A percentile compares a stretch with the other conserved stretches of the same genome.
phyloP scores from a whole-genome alignment of 805 yeast genomes.

The Candida caryicola region DNA sequence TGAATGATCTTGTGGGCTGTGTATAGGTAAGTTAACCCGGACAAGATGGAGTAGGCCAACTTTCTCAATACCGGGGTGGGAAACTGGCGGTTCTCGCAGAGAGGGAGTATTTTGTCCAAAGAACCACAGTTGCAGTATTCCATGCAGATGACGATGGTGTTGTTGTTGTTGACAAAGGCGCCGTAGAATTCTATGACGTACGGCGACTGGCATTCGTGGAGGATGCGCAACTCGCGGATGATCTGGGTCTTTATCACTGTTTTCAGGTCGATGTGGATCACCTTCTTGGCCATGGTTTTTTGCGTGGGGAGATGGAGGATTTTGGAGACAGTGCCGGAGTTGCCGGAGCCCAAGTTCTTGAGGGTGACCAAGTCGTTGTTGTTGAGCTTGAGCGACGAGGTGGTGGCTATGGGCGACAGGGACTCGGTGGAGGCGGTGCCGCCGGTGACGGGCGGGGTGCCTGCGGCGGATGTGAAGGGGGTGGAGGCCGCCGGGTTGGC shows the following conservation, averaged over 20 bases:
- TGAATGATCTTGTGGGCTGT: conserved; percentile 85
- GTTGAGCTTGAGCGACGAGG: conserved; percentile 28
- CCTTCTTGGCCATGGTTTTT: conserved; percentile 85
- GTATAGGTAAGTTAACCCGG: conserved; percentile 80
- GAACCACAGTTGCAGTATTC: conserved; percentile 96
- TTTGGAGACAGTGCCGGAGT: conserved; percentile 88
- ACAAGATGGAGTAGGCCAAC: conserved; percentile 70
- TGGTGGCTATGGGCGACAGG: conserved; percentile 34
- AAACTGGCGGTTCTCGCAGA: conserved; percentile 35
- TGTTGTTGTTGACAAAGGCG: conserved; percentile 62
- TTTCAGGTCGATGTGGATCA: conserved; percentile 81
- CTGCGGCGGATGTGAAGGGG: conserved; percentile 7
- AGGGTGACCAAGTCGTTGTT: conserved; percentile 69
- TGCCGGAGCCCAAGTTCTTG: conserved; percentile 85
- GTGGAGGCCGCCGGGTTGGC: conserved; percentile 11
- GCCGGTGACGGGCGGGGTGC: conserved; percentile 6
- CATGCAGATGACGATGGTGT: conserved; percentile 87
- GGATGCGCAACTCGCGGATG: conserved; percentile 79
- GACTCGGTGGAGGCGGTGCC: conserved; percentile 3
- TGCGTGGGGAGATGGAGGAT: conserved; percentile 88
- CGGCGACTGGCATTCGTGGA: conserved; percentile 85
- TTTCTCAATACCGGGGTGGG: conserved; percentile 69
- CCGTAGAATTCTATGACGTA: conserved; percentile 90
- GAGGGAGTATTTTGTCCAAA: conserved; percentile 71
- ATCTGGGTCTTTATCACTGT: conserved; percentile 78